Conservation (phyloP, 306 rosid genomes). For the Quercus ilex region DNA sequence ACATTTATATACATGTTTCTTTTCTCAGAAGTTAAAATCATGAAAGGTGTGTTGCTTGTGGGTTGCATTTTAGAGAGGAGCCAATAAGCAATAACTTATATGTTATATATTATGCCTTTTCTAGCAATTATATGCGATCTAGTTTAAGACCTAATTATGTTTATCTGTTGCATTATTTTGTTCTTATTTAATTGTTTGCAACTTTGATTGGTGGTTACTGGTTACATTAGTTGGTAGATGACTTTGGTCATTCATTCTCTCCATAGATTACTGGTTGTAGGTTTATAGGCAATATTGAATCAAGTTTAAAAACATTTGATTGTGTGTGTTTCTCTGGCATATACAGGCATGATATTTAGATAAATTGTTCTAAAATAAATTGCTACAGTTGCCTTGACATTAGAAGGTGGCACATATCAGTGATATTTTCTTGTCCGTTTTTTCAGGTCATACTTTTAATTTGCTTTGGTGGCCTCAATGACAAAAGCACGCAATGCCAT, state of each 20-base stretch:
- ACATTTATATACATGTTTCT: neutral
- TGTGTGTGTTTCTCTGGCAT: too few species aligned
- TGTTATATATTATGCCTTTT: neutral
- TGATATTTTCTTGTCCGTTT: neutral
- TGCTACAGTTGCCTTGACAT: neutral
- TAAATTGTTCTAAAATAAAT: too few species aligned
- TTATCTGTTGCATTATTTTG: neutral
- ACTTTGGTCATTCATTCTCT: too few species aligned
- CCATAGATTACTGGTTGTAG: too few species aligned
- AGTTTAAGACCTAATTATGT: neutral
- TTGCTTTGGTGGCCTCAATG: constrained; percentile 31
- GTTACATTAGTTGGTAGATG: neutral
- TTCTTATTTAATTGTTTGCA: neutral
- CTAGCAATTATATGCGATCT: neutral
- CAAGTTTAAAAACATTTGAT: too few species aligned
- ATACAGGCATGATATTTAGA: too few species aligned
- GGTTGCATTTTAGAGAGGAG: neutral
- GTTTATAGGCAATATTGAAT: too few species aligned
- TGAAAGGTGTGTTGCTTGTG: neutral
- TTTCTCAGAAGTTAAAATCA: neutral
- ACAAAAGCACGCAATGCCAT: constrained; percentile 51
- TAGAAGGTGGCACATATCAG: neutral
- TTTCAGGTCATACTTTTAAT: constrained; percentile 3
- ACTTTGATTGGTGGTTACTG: neutral
- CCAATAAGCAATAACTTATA: neutral